Evolutionary conservation across 1,284 basidiomycete genomes (phyloP), one percentile per base, ranked within the genome.

Genomic region (Trametes polyzona): DNA sequence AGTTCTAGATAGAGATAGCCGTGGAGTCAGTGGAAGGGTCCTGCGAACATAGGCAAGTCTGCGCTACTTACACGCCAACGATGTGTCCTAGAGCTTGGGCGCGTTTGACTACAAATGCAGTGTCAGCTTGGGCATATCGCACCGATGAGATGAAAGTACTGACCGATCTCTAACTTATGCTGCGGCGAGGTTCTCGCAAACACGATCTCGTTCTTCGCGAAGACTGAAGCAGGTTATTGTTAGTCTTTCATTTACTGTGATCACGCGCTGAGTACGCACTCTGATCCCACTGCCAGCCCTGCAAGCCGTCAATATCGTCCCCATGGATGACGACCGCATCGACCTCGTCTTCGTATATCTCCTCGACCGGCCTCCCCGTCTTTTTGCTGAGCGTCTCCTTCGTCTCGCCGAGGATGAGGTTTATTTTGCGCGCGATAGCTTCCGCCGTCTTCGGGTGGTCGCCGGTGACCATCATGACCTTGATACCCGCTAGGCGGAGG

Each of bases 381-480:
- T 82, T 84, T 30, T 73, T 55, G 24, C 79, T 77, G 39, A 87
- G 73, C 6, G 82, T 83, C 59, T 86, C 83, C 58, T 81, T 79
- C 4, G 86, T 87, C 55, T 87, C 84, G 2, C 86, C 82, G 29
- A 86, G 69, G 48, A 87, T 83, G 21, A 80, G 71, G 64, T 87
- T 87, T 67, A 88, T 86, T 73, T 87, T 86, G 57, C 84, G 77
- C 6, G 85, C 86, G 59, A 88, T 87, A 5, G 86, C 85, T 67
- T 86, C 84, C 0, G 85, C 85, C 0, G 86, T 88, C 71, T 86
- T 86, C 1, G 85, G 84, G 67, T 87, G 84, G 66, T 87, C 85
- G 55, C 83, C 83, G 24, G 85, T 87, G 7, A 87, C 83, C 85
- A 87, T 87, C 80, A 87, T 86, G 42, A 88, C 85, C 70, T 86